Conservation (phyloP, 495 filamentous ascomycete genomes). For the Xanthoparmelia taractica region DNA sequence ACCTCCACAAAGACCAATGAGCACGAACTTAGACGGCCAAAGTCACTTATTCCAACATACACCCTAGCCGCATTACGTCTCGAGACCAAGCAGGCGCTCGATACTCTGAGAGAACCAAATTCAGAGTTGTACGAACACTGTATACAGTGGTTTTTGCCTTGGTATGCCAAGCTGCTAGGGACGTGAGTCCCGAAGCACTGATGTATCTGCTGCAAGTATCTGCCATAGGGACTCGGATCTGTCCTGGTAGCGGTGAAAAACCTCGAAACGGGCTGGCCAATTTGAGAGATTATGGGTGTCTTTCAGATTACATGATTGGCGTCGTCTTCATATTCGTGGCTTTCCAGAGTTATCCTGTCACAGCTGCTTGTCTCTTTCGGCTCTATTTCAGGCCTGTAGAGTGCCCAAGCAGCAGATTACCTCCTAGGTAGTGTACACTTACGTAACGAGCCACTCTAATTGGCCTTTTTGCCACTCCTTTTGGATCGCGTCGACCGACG, state of each 20-base stretch:
- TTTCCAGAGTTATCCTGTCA: background rate
- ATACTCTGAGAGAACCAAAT: background rate
- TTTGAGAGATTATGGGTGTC: background rate
- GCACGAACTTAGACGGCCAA: background rate
- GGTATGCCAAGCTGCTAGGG: background rate
- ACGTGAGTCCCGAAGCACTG: background rate
- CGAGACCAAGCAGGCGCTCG: background rate
- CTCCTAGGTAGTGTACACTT: background rate
- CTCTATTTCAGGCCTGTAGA: background rate
- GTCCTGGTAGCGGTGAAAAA: background rate
- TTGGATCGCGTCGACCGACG: conserved; percentile 20
- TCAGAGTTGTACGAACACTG: background rate
- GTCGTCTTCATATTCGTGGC: background rate
- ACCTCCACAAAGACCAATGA: background rate
- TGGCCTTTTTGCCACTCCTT: conserved; percentile 10
- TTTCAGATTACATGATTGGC: background rate
- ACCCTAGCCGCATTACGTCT: background rate
- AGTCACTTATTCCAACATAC: background rate
- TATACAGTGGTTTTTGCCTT: background rate
- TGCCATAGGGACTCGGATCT: background rate
- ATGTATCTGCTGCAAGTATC: background rate
- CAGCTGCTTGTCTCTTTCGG: background rate
- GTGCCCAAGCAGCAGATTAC: background rate
- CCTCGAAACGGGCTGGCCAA: background rate
- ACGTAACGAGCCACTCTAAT: background rate